These are phyloP conservation scores for Suillus americanus DNA, from an alignment of 768 basidiomycete species.

Conservation along the genomic window DNA sequence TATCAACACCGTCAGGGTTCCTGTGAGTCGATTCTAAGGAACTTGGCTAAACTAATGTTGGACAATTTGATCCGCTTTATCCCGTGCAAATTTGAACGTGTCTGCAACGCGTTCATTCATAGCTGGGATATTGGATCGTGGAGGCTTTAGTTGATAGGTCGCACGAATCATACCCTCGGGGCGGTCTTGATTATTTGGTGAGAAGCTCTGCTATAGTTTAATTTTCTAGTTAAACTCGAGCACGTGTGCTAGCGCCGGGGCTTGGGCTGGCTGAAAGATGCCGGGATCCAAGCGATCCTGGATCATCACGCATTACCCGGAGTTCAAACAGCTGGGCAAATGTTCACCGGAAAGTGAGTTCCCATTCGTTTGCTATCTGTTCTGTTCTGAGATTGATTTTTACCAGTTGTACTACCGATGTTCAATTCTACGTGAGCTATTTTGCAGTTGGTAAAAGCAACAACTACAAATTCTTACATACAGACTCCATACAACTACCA, in stretches of 20 bases:
- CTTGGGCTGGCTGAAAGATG: slow-evolving; percentile 53
- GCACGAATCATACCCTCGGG: slow-evolving; percentile 65
- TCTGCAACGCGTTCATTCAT: background rate
- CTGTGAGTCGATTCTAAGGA: slow-evolving; percentile 42
- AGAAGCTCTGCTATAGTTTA: slow-evolving; percentile 11
- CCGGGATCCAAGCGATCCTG: slow-evolving; percentile 68
- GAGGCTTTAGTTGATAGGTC: slow-evolving; percentile 65
- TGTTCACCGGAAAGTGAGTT: slow-evolving; percentile 67
- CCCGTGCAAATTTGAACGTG: background rate
- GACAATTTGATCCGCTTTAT: background rate
- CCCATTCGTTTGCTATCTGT: background rate
- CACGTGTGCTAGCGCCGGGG: slow-evolving; percentile 53
- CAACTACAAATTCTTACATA: slow-evolving; percentile 6
- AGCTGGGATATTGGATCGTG: slow-evolving; percentile 85
- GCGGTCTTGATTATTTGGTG: slow-evolving; percentile 67
- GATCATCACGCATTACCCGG: slow-evolving; percentile 75
- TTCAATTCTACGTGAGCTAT: slow-evolving; percentile 68
- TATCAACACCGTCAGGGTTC: slow-evolving; percentile 79
- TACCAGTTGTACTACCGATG: slow-evolving; percentile 61
- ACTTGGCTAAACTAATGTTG: background rate
- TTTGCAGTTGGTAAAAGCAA: background rate
- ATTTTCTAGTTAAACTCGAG: background rate
- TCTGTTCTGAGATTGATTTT: slow-evolving; percentile 7
- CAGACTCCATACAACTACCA: slow-evolving; percentile 73
- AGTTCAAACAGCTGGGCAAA: slow-evolving; percentile 57